Percentiles rank a stretch among this genome's conserved stretches.
phyloP scores from a whole-genome alignment of 1,139 yeast species.

The Geotrichum citri-aurantii region DNA sequence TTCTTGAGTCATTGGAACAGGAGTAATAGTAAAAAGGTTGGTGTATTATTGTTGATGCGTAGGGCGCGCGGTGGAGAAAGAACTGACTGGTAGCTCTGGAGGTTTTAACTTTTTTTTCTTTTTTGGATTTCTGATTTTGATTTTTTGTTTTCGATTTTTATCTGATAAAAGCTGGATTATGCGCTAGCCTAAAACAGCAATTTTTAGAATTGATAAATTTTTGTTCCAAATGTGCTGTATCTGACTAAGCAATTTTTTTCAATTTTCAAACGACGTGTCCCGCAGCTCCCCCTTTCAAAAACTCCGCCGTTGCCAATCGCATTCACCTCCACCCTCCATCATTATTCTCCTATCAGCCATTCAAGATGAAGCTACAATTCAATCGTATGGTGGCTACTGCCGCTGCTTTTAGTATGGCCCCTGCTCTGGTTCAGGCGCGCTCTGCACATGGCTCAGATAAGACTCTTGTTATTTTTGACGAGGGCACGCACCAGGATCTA shows the following conservation, averaged over 20 bases:
- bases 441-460: conserved; percentile 24
- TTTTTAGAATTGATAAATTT: neutral
- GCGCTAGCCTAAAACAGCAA: neutral
- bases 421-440: conserved; percentile 19
- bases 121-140: neutral
- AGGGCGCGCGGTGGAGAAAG: neutral
- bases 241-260: neutral
- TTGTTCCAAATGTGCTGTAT: neutral
- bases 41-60: neutral
- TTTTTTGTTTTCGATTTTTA: neutral
- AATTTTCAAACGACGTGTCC: conserved; percentile 10
- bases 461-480: conserved; percentile 28
- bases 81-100: neutral
- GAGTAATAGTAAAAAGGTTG: neutral
- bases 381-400: conserved; percentile 5
- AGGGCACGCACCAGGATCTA: conserved; percentile 23
- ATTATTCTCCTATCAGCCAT: neutral
- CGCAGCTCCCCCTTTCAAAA: conserved; percentile 5
- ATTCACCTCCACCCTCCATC: neutral
- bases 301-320: neutral
- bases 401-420: conserved; percentile 9
- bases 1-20: conserved; percentile 1
- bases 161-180: neutral
- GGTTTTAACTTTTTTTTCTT: neutral
- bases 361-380: conserved; percentile 13